Conservation (phyloP, 1,284 basidiomycete species). For the Malassezia nana region DNA sequence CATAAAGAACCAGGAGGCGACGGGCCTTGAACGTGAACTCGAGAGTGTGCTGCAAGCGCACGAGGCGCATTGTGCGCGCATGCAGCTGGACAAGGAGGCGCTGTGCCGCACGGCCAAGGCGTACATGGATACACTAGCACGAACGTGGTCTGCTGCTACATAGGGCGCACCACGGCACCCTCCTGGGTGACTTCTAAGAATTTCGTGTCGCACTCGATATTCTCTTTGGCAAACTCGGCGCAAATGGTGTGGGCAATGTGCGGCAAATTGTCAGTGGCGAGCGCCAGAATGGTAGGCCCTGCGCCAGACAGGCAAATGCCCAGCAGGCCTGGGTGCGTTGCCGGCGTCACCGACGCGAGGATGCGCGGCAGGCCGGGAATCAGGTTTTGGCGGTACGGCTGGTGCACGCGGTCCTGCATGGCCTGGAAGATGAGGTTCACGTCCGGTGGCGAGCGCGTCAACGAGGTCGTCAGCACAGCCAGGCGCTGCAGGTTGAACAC, state of each 20-base stretch:
- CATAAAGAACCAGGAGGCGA: slow-evolving; percentile 2
- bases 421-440: slow-evolving; percentile 92
- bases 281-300: slow-evolving; percentile 89
- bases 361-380: slow-evolving; percentile 64
- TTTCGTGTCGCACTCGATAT: slow-evolving; percentile 35
- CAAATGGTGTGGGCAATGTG: slow-evolving; percentile 37
- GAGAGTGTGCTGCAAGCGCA: slow-evolving; percentile 13
- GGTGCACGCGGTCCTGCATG: slow-evolving; percentile 97
- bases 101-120: slow-evolving; percentile 9
- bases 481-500: slow-evolving; percentile 93
- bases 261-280: slow-evolving; percentile 60
- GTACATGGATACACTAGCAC: slow-evolving; percentile 17
- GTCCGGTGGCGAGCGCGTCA: slow-evolving; percentile 81
- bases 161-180: slow-evolving; percentile 23
- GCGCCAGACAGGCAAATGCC: slow-evolving; percentile 97
- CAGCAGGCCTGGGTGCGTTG: slow-evolving; percentile 79
- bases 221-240: slow-evolving; percentile 31
- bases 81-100: slow-evolving; percentile 16
- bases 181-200: slow-evolving; percentile 39
- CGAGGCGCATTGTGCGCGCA: slow-evolving; percentile 12
- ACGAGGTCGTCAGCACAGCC: slow-evolving; percentile 92
- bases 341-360: slow-evolving; percentile 73
- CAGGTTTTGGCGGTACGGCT: slow-evolving; percentile 82
- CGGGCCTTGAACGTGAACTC: slow-evolving; percentile 12
- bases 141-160: slow-evolving; percentile 21